Evolutionary conservation across 106 monocot genomes (phyloP).

Genomic region (Hemerocallis citrina): DNA sequence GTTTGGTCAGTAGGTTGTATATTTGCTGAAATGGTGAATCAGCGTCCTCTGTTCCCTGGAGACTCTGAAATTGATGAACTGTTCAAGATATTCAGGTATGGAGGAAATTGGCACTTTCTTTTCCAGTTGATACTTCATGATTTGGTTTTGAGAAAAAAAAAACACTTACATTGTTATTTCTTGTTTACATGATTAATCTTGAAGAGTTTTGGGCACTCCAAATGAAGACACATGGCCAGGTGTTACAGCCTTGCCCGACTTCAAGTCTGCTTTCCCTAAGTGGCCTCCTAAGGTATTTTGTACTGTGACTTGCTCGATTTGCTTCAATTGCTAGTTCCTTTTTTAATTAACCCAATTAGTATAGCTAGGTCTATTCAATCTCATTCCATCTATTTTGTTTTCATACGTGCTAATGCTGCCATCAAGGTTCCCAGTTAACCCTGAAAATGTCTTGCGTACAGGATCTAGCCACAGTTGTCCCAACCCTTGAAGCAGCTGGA

Average conservation of each 20-base stretch:
- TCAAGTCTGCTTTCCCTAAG: conserved; percentile 89
- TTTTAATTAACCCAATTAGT: no score
- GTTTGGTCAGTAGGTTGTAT: conserved; percentile 99
- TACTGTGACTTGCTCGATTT: not conserved
- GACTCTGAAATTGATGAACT: conserved; percentile 97
- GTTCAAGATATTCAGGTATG: conserved; percentile 95
- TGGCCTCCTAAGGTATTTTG: conserved; percentile 81
- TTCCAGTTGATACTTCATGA: not conserved
- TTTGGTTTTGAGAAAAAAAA: not conserved
- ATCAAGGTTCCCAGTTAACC: not conserved
- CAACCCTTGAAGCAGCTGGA: conserved; percentile 67
- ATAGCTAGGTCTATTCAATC: no score
- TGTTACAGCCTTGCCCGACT: conserved; percentile 81
- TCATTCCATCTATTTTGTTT: no score
- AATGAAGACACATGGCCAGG: conserved; percentile 97
- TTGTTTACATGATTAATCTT: not conserved
- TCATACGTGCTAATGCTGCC: no score
- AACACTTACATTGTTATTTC: not conserved
- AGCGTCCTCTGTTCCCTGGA: conserved; percentile 80
- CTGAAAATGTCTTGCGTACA: conserved; percentile 16
- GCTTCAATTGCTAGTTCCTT: no score
- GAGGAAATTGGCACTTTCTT: not conserved
- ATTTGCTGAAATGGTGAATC: conserved; percentile 97
- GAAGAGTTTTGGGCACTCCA: conserved; percentile 84
- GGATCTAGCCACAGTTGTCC: conserved; percentile 60